These are phyloP conservation scores for Thermomucor indicae-seudaticae DNA, from an alignment of 371 early-diverging fungal genomes.

Conservation along the genomic window DNA sequence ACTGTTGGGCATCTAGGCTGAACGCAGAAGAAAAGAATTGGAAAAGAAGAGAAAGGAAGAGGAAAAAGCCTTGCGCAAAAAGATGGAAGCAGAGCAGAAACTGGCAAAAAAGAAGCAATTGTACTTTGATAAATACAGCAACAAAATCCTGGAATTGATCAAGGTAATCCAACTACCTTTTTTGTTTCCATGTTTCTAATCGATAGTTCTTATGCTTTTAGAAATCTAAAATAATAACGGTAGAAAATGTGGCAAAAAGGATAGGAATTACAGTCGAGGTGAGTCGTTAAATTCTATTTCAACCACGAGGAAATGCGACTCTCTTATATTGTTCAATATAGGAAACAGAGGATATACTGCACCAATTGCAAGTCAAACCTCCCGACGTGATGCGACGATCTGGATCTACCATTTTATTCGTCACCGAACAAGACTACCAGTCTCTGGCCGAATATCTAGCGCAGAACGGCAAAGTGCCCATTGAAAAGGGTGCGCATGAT, in stretches of 20 bases:
- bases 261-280: conserved; percentile 8
- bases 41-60: conserved; percentile 28
- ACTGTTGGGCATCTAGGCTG: too few species aligned
- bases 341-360: conserved; percentile 10
- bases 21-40: conserved; percentile 20
- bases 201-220: background rate
- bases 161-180: too few species aligned
- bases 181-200: too few species aligned
- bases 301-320: too few species aligned
- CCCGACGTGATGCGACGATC: conserved; percentile 16
- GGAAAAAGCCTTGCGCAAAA: conserved; percentile 27
- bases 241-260: conserved; percentile 2
- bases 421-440: conserved; percentile 12
- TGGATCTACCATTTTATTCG: conserved; percentile 10
- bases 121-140: conserved; percentile 25
- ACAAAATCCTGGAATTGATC: conserved; percentile 19
- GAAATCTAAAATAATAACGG: conserved; percentile 6
- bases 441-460: conserved; percentile 8
- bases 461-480: conserved; percentile 11
- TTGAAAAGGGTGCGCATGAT: conserved; percentile 7
- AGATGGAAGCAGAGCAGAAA: conserved; percentile 25
- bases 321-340: too few species aligned
- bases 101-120: conserved; percentile 20
- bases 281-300: too few species aligned
- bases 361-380: conserved; percentile 5